Evolutionary conservation across 805 yeast genomes (phyloP).

Genomic region (Schwanniomyces occidentalis): DNA sequence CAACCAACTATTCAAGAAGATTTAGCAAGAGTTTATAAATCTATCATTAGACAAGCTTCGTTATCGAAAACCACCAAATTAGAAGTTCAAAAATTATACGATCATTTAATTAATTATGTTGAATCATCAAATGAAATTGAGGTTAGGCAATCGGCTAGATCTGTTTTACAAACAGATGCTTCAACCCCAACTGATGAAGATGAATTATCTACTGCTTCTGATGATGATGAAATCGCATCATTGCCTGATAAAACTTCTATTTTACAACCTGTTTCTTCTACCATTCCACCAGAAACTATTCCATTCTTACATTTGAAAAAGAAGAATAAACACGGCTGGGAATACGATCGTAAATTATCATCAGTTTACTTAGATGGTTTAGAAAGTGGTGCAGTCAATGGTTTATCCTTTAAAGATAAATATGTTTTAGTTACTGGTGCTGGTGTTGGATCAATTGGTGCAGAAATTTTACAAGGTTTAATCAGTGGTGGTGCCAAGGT

Average conservation of each 20-base stretch:
- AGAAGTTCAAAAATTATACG: conserved; percentile 70
- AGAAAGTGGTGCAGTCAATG: conserved; percentile 92
- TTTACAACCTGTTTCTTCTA: conserved; percentile 69
- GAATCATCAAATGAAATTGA: conserved; percentile 71
- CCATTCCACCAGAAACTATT: conserved; percentile 77
- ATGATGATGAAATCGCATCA: conserved; percentile 83
- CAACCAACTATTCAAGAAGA: conserved; percentile 86
- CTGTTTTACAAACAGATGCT: conserved; percentile 47
- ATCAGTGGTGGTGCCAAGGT: conserved; percentile 98
- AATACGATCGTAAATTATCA: conserved; percentile 76
- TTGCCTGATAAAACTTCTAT: conserved; percentile 70
- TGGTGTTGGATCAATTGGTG: conserved; percentile 98
- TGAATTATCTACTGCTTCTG: conserved; percentile 49
- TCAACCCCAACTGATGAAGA: conserved; percentile 35
- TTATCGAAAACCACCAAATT: conserved; percentile 60
- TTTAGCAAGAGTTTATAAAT: conserved; percentile 77
- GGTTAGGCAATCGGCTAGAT: conserved; percentile 59
- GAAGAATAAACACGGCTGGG: conserved; percentile 79
- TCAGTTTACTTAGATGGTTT: conserved; percentile 82
- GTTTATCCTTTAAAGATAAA: conserved; percentile 85
- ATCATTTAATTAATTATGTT: conserved; percentile 67
- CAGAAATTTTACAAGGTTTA: conserved; percentile 92
- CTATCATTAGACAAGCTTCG: conserved; percentile 71
- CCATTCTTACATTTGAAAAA: conserved; percentile 93
- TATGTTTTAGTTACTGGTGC: conserved; percentile 95